Base-by-base conservation (phyloP, 148 eudicot genomes). In the Silene uniflora region DNA sequence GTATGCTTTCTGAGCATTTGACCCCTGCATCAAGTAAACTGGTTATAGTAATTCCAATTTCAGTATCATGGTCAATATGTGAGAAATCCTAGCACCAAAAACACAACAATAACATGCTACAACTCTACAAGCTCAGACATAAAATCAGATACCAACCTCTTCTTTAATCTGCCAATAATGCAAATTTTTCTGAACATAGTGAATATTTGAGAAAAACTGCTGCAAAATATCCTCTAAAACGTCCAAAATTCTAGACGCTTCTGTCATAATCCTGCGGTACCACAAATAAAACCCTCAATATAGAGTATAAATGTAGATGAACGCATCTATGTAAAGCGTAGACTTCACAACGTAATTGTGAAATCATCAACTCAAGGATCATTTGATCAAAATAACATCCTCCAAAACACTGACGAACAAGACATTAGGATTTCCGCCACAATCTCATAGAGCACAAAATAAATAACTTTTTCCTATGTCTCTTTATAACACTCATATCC, bases 171-270 rank as follows among this genome's bases (percentile, higher is more conserved):
- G n/a, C n/a, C n/a, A n/a, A n/a, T n/a, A n/a, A n/a, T n/a, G n/a
- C n/a, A n/a, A n/a, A n/a, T n/a, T n/a, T n/a, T n/a, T n/a, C n/a
- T n/a, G n/a, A n/a, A n/a, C n/a, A n/a, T n/a, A n/a, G n/a, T n/a
- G n/a, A n/a, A n/a, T n/a, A n/a, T n/a, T n/a, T n/a, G 80, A 80
- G 78, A 91, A 86, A 16, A 88, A 21, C 19, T 83, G 84, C 84
- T 90, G 96, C 83, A 90, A 80, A 56, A 92, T 78, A 84, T 89
- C 93, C 84, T 89, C 97, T 86, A 95, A 81, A 68, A 87, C 94
- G 73, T 88, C 87, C 71, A 82, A 82, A 49, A 90, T 85, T 74
- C 84, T 86, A 29, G 91, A 84, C 11, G 88, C 86, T 78, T 91
- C 92, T 2, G 87, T 75, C 67, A 83, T 74, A 23, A 82, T 78